A percentile compares a stretch with the other conserved stretches of the same genome.
phyloP scores from a whole-genome alignment of 257 asterid species.

The Salvia miltiorrhiza region DNA sequence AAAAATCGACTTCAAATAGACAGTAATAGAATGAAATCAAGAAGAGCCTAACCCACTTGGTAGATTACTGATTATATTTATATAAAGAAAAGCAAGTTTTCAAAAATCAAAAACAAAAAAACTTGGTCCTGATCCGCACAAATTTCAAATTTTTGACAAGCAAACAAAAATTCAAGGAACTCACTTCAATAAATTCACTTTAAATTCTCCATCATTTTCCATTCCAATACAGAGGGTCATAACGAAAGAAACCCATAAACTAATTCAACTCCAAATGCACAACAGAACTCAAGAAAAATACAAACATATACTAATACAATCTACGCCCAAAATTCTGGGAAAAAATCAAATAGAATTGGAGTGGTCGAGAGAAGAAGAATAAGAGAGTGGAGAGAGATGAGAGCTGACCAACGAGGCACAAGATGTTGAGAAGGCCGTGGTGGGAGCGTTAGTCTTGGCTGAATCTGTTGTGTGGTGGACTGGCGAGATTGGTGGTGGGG shows the following conservation, averaged over 20 bases:
- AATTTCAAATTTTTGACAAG: neutral
- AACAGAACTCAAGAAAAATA: neutral
- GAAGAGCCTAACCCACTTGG: neutral
- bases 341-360: neutral
- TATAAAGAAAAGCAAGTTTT: neutral
- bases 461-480: too few relatives aligned
- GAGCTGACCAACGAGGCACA: constrained; percentile 12
- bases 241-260: neutral
- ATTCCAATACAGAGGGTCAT: neutral
- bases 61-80: neutral
- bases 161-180: neutral
- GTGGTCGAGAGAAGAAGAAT: neutral
- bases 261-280: constrained; percentile 25
- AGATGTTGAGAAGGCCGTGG: neutral
- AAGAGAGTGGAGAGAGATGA: neutral
- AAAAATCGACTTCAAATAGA: too few relatives aligned
- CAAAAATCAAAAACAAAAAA: neutral
- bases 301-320: neutral
- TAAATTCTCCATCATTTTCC: neutral
- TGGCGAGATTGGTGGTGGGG: too few relatives aligned
- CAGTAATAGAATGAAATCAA: neutral
- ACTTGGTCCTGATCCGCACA: neutral
- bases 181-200: neutral
- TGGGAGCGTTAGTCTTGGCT: neutral
- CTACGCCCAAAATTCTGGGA: neutral